Percentiles rank a stretch among this genome's conserved stretches.
Conservation (phyloP, 2,329 filamentous ascomycete genomes). For the Ramichloridium luteum region DNA sequence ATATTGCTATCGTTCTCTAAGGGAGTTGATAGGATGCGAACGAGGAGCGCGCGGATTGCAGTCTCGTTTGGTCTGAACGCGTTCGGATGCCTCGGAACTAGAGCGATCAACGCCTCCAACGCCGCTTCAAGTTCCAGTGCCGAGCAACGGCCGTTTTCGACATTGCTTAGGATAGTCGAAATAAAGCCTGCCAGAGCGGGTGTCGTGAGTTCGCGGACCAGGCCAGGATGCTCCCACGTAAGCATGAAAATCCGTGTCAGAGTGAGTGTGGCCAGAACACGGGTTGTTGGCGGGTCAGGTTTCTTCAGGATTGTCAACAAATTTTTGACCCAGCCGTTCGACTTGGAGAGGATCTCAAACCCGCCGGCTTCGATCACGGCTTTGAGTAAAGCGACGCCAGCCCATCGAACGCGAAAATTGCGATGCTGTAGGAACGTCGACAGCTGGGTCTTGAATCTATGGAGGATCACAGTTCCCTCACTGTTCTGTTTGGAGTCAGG, state of each 20-base stretch:
- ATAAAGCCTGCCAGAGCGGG: slow-evolving; percentile 66
- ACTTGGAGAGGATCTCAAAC: slow-evolving; percentile 65
- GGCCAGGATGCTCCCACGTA: slow-evolving; percentile 68
- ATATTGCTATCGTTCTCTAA: no score
- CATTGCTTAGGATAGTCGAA: slow-evolving; percentile 57
- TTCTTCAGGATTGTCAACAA: slow-evolving; percentile 68
- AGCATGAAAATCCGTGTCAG: slow-evolving; percentile 74
- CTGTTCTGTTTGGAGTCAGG: slow-evolving; percentile 47
- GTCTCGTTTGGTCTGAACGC: slow-evolving; percentile 65
- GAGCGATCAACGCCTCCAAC: slow-evolving; percentile 55
- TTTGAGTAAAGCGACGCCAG: slow-evolving; percentile 68
- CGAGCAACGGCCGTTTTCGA: slow-evolving; percentile 27
- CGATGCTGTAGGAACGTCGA: slow-evolving; percentile 68
- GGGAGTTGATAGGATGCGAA: slow-evolving; percentile 29
- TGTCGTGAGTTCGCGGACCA: slow-evolving; percentile 78
- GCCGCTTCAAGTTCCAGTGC: slow-evolving; percentile 45
- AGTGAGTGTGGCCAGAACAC: slow-evolving; percentile 63
- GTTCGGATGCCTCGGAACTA: slow-evolving; percentile 71
- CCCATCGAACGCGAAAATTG: slow-evolving; percentile 61
- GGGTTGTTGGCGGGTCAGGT: slow-evolving; percentile 61
- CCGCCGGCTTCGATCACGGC: slow-evolving; percentile 70
- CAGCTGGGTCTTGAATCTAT: slow-evolving; percentile 70
- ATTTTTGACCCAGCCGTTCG: slow-evolving; percentile 64
- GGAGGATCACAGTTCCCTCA: slow-evolving; percentile 58
- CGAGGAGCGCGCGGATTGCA: slow-evolving; percentile 40